A percentile compares a stretch with the other conserved stretches of the same genome.
Conservation (phyloP, 75 land plant genomes). For the Picea glauca region DNA sequence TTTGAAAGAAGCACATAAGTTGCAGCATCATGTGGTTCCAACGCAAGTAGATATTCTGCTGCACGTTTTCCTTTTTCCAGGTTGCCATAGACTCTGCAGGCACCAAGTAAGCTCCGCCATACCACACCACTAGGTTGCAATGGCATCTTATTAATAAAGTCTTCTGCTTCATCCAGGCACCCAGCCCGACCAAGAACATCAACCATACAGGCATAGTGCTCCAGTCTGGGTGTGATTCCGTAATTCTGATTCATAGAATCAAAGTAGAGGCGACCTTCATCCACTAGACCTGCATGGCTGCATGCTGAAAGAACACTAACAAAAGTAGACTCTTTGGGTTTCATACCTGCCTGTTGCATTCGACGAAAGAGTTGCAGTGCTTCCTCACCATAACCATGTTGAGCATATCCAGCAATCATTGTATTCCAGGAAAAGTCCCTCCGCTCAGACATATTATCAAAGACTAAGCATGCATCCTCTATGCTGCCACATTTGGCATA, state of each 20-base stretch:
- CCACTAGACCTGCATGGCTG: no score
- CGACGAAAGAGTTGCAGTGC: constrained; percentile 22
- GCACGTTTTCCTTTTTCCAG: constrained; percentile 23
- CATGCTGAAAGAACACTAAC: no score
- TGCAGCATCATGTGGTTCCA: constrained; percentile 21
- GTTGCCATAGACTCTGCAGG: constrained; percentile 33
- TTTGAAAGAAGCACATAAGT: constrained; percentile 43
- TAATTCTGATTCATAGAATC: no score
- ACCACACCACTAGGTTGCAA: constrained; percentile 25
- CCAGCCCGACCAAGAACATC: neutral
- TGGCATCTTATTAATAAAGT: constrained; percentile 31
- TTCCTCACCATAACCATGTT: constrained; percentile 32
- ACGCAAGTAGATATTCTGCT: constrained; percentile 16
- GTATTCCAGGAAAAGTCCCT: constrained; percentile 47
- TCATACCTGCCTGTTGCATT: constrained; percentile 22
- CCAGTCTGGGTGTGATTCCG: no score
- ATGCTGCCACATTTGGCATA: constrained; percentile 47
- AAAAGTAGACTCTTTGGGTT: constrained; percentile 22
- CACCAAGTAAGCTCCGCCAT: constrained; percentile 34
- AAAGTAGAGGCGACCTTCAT: no score
- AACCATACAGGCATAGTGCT: neutral
- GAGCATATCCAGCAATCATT: constrained; percentile 47
- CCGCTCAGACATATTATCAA: constrained; percentile 24
- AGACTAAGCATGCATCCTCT: constrained; percentile 21
- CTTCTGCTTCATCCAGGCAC: constrained; percentile 18